phyloP scores from a whole-genome alignment of 495 filamentous ascomycete genomes.

The Rusavskia elegans region DNA sequence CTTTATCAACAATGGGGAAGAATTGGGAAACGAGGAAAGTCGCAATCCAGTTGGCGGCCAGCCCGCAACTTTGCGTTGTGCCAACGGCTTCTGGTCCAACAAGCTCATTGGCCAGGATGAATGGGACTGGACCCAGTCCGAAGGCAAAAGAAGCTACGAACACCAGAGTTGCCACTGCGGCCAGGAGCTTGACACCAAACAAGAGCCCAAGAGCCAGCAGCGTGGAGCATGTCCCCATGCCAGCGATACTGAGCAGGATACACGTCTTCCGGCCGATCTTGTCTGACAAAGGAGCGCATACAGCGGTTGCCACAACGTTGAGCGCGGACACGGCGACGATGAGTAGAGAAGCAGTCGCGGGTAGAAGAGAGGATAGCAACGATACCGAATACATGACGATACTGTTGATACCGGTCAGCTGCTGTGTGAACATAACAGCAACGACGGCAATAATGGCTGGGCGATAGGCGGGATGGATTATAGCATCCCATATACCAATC shows the following conservation, averaged over 20 bases:
- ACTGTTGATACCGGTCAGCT: constrained; percentile 86
- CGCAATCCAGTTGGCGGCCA: constrained; percentile 78
- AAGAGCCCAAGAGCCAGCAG: constrained; percentile 63
- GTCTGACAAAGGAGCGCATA: constrained; percentile 70
- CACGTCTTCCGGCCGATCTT: constrained; percentile 72
- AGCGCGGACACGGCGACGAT: constrained; percentile 74
- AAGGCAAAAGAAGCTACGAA: constrained; percentile 84
- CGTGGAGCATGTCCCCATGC: constrained; percentile 64
- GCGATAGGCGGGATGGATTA: constrained; percentile 48
- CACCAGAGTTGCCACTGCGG: constrained; percentile 60
- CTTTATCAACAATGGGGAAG: constrained; percentile 71
- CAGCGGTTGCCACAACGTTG: constrained; percentile 69
- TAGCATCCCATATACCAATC: constrained; percentile 51
- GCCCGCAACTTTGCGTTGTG: constrained; percentile 67
- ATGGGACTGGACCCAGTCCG: constrained; percentile 87
- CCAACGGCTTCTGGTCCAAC: constrained; percentile 81
- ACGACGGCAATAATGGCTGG: constrained; percentile 73
- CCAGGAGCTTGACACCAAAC: constrained; percentile 49
- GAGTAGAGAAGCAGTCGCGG: constrained; percentile 58
- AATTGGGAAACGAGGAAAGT: constrained; percentile 88
- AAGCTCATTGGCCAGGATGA: constrained; percentile 79
- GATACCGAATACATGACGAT: constrained; percentile 97
- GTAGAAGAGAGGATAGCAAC: constrained; percentile 60
- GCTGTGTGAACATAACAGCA: constrained; percentile 83
- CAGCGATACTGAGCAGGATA: constrained; percentile 60